These are phyloP conservation scores for Colletotrichum chlorophyti DNA, from an alignment of 2,329 filamentous ascomycete genomes.

Conservation along the genomic window DNA sequence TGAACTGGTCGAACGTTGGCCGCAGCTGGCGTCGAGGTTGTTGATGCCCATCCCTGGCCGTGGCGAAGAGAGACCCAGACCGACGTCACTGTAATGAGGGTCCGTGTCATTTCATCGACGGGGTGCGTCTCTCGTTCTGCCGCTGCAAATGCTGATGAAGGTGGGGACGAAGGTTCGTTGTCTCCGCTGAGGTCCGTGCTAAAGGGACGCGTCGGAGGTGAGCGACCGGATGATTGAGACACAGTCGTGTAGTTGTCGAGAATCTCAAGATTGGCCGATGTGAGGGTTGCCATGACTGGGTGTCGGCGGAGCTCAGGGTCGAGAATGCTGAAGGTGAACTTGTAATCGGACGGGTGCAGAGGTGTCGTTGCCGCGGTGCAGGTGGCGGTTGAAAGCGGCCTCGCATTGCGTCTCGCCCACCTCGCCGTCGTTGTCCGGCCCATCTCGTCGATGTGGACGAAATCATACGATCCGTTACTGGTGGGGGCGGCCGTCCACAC, in stretches of 20 bases:
- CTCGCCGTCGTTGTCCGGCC: slow-evolving; percentile 67
- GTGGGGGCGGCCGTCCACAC: slow-evolving; percentile 63
- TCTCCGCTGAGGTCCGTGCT: slow-evolving; percentile 25
- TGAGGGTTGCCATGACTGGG: slow-evolving; percentile 76
- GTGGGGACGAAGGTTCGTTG: slow-evolving; percentile 11
- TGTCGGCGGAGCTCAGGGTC: slow-evolving; percentile 73
- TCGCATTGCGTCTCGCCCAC: slow-evolving; percentile 65
- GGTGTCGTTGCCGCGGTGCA: slow-evolving; percentile 32
- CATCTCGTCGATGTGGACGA: slow-evolving; percentile 63
- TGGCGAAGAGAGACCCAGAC: slow-evolving; percentile 34
- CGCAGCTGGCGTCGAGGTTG: slow-evolving; percentile 3
- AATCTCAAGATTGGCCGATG: slow-evolving; percentile 69
- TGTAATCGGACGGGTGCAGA: slow-evolving; percentile 48
- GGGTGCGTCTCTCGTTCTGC: slow-evolving; percentile 26
- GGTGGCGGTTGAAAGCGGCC: slow-evolving; percentile 30
- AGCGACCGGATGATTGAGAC: slow-evolving; percentile 54
- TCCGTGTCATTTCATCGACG: slow-evolving; percentile 31
- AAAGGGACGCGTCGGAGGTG: slow-evolving; percentile 52
- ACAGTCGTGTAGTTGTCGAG: slow-evolving; percentile 71
- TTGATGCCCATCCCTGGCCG: slow-evolving; percentile 29
- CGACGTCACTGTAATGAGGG: slow-evolving; percentile 33
- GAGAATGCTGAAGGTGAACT: slow-evolving; percentile 81
- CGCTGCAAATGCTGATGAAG: neutral
- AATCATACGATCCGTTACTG: slow-evolving; percentile 69
- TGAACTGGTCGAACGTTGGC: slow-evolving; percentile 2